A percentile compares a stretch with the other conserved stretches of the same genome.
Evolutionary conservation across 2,329 filamentous ascomycete species (phyloP).

Genomic region (Paraphaeosphaeria sporulosa): DNA sequence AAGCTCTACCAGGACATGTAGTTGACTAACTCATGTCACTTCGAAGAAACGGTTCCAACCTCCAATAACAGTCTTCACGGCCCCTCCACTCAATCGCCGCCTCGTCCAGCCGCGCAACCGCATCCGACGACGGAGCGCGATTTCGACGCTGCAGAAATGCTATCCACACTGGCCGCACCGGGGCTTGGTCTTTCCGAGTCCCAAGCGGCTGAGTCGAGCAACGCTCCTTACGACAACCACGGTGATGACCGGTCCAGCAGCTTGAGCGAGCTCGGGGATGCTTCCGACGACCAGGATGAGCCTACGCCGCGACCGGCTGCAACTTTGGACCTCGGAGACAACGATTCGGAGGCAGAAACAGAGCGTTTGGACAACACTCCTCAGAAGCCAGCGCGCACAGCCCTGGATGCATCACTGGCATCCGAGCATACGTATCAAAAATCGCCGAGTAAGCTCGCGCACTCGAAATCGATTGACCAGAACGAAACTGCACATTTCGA

Average conservation of each 20-base stretch:
- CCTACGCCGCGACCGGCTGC: slow-evolving; percentile 36
- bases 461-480: slow-evolving; percentile 42
- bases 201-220: slow-evolving; percentile 19
- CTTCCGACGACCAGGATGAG: slow-evolving; percentile 67
- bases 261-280: slow-evolving; percentile 87
- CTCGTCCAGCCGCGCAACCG: slow-evolving; percentile 27
- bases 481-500: slow-evolving; percentile 41
- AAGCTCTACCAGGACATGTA: neutral
- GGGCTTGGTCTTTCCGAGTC: slow-evolving; percentile 26
- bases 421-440: slow-evolving; percentile 43
- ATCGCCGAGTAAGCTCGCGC: slow-evolving; percentile 48
- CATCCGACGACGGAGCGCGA: slow-evolving; percentile 22
- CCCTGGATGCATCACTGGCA: slow-evolving; percentile 42
- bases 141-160: slow-evolving; percentile 29
- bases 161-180: slow-evolving; percentile 35
- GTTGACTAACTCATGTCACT: neutral
- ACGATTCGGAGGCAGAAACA: slow-evolving; percentile 88
- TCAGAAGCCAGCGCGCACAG: slow-evolving; percentile 61
- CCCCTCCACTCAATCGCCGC: slow-evolving; percentile 57
- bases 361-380: slow-evolving; percentile 93
- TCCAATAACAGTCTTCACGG: slow-evolving; percentile 22
- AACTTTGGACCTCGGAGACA: slow-evolving; percentile 56
- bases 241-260: slow-evolving; percentile 77
- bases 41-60: slow-evolving; percentile 25
- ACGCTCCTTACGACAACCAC: slow-evolving; percentile 54